Conservation (phyloP, 257 asterid genomes). For the Agastache rugosa region DNA sequence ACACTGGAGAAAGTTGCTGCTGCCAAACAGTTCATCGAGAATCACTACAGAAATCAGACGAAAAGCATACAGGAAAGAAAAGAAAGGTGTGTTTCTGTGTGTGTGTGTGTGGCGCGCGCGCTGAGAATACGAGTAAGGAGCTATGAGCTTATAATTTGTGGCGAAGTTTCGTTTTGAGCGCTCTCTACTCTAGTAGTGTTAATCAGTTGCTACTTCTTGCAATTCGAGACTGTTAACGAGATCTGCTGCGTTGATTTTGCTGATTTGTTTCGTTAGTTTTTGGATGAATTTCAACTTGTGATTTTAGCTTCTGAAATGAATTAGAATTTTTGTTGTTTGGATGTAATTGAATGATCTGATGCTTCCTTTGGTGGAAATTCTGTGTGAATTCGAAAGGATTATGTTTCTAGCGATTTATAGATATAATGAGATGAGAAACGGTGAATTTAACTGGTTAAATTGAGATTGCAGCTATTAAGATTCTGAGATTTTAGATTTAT, state of each 20-base stretch:
- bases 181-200: conserved; percentile 10
- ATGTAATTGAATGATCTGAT: conserved; percentile 20
- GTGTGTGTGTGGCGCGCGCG: too few relatives aligned
- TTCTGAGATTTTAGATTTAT: conserved; percentile 19
- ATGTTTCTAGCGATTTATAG: conserved; percentile 10
- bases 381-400: conserved; percentile 11
- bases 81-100: conserved; percentile 54
- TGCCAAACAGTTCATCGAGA: conserved; percentile 90
- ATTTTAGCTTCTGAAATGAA: conserved; percentile 29
- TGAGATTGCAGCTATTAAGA: not conserved
- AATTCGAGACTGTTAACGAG: conserved; percentile 35
- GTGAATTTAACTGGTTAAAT: conserved; percentile 2
- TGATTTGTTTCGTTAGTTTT: not conserved
- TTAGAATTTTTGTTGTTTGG: not conserved
- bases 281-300: conserved; percentile 12
- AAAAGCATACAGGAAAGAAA: conserved; percentile 84
- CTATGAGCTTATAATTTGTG: conserved; percentile 24
- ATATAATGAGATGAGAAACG: conserved; percentile 5
- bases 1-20: conserved; percentile 97
- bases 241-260: conserved; percentile 41
- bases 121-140: conserved; percentile 8
- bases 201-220: conserved; percentile 16
- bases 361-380: not conserved
- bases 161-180: conserved; percentile 27
- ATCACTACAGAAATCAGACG: conserved; percentile 91